These are phyloP conservation scores for Micromonas pusilla DNA, from an alignment of 139 green algal species.

Conservation along the genomic window DNA sequence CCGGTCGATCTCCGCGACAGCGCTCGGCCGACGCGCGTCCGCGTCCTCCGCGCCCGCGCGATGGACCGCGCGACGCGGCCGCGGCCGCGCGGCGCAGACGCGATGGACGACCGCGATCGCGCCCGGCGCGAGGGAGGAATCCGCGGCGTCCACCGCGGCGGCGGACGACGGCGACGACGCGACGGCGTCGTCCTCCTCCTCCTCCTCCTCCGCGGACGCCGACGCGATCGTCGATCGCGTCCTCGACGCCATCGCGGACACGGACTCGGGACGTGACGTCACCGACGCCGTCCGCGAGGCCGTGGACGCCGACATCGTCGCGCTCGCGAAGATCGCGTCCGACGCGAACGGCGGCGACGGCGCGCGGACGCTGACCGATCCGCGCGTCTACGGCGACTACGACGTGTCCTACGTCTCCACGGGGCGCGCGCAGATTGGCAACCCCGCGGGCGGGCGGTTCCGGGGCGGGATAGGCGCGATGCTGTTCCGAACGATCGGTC, in stretches of 20 bases:
- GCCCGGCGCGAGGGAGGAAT: too few relatives aligned
- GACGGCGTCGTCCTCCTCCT: not conserved
- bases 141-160: not conserved
- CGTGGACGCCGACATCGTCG: not conserved
- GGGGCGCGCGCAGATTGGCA: conserved; percentile 13
- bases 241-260: not conserved
- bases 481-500: conserved; percentile 19
- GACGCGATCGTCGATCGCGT: not conserved
- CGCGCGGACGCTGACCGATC: not conserved
- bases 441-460: conserved; percentile 24
- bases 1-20: too few relatives aligned
- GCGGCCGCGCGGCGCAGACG: too few relatives aligned
- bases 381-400: conserved; percentile 24
- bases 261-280: not conserved
- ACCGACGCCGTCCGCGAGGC: not conserved
- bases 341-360: not conserved
- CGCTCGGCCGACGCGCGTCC: too few relatives aligned
- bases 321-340: not conserved
- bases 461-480: not conserved
- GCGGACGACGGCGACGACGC: not conserved
- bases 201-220: too few relatives aligned
- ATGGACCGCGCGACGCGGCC: too few relatives aligned
- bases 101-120: too few relatives aligned
- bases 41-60: too few relatives aligned
- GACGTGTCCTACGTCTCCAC: conserved; percentile 19